Percentiles rank a stretch among this genome's conserved stretches.
These are phyloP conservation scores for Endothia cerciana DNA, from an alignment of 2,329 filamentous ascomycete species.

Conservation along the genomic window DNA sequence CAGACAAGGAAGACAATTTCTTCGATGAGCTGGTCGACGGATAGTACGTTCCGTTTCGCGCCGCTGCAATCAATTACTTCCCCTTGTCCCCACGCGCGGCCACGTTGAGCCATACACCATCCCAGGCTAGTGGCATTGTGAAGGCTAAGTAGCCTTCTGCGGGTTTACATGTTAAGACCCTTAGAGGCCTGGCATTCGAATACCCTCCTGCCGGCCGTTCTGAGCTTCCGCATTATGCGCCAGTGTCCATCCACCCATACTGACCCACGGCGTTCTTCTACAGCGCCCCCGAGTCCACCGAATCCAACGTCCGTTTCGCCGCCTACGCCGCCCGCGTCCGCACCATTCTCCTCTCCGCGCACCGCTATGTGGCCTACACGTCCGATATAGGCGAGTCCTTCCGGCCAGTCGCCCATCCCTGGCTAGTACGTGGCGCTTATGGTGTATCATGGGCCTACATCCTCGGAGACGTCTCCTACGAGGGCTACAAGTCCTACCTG, in stretches of 20 bases:
- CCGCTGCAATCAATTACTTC: constrained; percentile 33
- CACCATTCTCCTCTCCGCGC: constrained; percentile 86
- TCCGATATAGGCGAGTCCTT: constrained; percentile 97
- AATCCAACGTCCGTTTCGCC: constrained; percentile 85
- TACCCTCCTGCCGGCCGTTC: not conserved
- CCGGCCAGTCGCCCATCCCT: constrained; percentile 86
- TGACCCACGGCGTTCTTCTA: not conserved
- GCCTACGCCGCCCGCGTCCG: constrained; percentile 86
- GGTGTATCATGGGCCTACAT: constrained; percentile 93
- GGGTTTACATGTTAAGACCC: no score
- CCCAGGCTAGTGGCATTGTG: not conserved
- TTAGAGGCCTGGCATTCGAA: not conserved
- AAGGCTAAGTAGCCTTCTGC: no score
- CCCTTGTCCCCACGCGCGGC: no score
- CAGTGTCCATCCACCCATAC: constrained; percentile 9
- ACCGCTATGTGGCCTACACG: constrained; percentile 96
- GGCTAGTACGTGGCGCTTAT: constrained; percentile 80
- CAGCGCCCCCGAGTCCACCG: constrained; percentile 78
- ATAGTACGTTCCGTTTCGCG: constrained; percentile 58
- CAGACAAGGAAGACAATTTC: constrained; percentile 69
- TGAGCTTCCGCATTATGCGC: not conserved
- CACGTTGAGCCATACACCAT: no score
- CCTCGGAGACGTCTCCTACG: constrained; percentile 84
- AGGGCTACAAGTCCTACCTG: constrained; percentile 94
- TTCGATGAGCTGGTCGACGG: constrained; percentile 79